phyloP scores from a whole-genome alignment of 2,329 filamentous ascomycete species.

The Colletotrichum navitas region DNA sequence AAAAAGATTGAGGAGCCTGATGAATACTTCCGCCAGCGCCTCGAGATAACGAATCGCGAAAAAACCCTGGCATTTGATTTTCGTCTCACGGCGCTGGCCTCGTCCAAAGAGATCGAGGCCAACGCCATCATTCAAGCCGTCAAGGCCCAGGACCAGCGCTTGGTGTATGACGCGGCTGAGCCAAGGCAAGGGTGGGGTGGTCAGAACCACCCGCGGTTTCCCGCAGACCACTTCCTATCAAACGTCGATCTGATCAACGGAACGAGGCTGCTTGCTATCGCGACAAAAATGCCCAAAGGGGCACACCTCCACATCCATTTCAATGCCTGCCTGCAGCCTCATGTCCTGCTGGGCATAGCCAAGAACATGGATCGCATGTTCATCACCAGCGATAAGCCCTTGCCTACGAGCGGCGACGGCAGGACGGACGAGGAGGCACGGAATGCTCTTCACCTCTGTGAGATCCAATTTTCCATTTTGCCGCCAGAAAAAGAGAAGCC shows the following conservation, averaged over 20 bases:
- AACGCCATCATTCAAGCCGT: conserved; percentile 57
- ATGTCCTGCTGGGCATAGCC: conserved; percentile 67
- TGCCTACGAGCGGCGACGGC: conserved; percentile 48
- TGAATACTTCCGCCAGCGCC: conserved; percentile 51
- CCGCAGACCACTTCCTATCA: conserved; percentile 70
- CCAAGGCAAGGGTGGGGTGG: conserved; percentile 54
- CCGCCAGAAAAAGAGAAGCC: conserved; percentile 50
- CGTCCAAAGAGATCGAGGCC: conserved; percentile 52
- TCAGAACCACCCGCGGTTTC: conserved; percentile 60
- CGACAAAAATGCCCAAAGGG: conserved; percentile 75
- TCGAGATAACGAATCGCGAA: conserved; percentile 50
- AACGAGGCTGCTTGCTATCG: conserved; percentile 70
- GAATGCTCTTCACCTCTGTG: conserved; percentile 55
- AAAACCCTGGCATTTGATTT: conserved; percentile 57
- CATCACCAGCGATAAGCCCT: conserved; percentile 70
- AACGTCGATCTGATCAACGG: conserved; percentile 66
- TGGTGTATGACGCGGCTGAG: conserved; percentile 52
- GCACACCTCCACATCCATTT: conserved; percentile 82
- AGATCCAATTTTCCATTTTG: conserved; percentile 70
- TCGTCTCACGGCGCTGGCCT: conserved; percentile 50
- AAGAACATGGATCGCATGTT: conserved; percentile 75
- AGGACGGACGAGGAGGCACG: conserved; percentile 43
- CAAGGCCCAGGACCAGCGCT: conserved; percentile 51
- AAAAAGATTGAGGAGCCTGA: conserved; percentile 34
- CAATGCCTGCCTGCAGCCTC: conserved; percentile 77